A percentile compares a stretch with the other conserved stretches of the same genome.
phyloP scores from a whole-genome alignment of 495 filamentous ascomycete genomes.

The Hypoxylon rickii region DNA sequence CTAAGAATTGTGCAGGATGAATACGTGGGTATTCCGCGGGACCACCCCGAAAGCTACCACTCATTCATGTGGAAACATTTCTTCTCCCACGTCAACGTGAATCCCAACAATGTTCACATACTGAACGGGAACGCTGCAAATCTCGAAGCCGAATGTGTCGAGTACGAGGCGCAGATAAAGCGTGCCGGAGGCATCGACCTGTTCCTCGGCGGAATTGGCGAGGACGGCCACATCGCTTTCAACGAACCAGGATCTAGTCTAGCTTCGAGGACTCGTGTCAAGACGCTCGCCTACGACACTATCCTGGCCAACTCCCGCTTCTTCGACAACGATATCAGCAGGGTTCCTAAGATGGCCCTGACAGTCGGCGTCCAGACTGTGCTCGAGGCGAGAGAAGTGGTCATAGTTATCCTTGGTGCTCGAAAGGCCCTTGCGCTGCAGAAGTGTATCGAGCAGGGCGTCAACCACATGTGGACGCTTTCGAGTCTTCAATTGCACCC shows the following conservation, averaged over 20 bases:
- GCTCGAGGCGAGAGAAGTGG: constrained; percentile 79
- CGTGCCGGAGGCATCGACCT: constrained; percentile 79
- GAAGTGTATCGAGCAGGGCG: constrained; percentile 77
- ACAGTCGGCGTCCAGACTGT: constrained; percentile 89
- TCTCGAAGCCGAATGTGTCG: constrained; percentile 74
- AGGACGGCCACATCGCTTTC: constrained; percentile 88
- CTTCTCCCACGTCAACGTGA: constrained; percentile 85
- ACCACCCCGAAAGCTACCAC: constrained; percentile 84
- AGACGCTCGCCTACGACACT: constrained; percentile 86
- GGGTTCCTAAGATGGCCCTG: constrained; percentile 81
- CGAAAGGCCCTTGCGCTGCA: constrained; percentile 83
- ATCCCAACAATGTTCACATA: constrained; percentile 80
- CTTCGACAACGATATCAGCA: constrained; percentile 71
- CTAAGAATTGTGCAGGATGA: constrained; percentile 64
- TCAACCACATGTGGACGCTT: constrained; percentile 91
- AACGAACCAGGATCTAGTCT: constrained; percentile 86
- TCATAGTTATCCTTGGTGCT: constrained; percentile 78
- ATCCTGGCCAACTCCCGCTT: constrained; percentile 85
- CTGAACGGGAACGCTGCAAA: constrained; percentile 81
- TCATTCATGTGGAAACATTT: constrained; percentile 91
- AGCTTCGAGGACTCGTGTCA: constrained; percentile 77
- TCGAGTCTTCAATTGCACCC: constrained; percentile 80
- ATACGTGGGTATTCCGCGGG: constrained; percentile 80
- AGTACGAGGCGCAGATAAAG: constrained; percentile 79
- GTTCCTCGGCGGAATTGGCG: constrained; percentile 83